Evolutionary conservation across 2,329 filamentous ascomycete species (phyloP).

Genomic region (Capronia coronata): DNA sequence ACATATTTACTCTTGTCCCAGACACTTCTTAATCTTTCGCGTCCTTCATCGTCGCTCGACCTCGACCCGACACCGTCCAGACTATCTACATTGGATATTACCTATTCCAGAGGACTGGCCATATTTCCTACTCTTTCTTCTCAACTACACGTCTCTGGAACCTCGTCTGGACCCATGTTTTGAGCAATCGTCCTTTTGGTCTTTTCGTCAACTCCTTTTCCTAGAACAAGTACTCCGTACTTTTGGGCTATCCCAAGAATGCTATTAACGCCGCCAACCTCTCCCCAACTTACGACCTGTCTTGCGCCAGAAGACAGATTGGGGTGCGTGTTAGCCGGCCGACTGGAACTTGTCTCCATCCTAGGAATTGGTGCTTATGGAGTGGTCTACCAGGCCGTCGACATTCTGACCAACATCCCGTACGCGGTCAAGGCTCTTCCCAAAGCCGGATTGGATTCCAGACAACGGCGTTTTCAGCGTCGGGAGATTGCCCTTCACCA

Average conservation of each 20-base stretch:
- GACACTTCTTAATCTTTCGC: slow-evolving; percentile 7
- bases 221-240: slow-evolving; percentile 28
- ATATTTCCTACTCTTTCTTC: slow-evolving; percentile 19
- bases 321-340: slow-evolving; percentile 74
- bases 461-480: slow-evolving; percentile 85
- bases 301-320: slow-evolving; percentile 74
- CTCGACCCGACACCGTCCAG: not conserved
- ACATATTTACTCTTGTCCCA: slow-evolving; percentile 7
- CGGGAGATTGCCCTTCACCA: slow-evolving; percentile 90
- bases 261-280: slow-evolving; percentile 43
- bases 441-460: slow-evolving; percentile 82
- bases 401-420: slow-evolving; percentile 69
- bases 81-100: slow-evolving; percentile 8
- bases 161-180: slow-evolving; percentile 29
- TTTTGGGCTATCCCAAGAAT: slow-evolving; percentile 41
- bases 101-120: slow-evolving; percentile 15
- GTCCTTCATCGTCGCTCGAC: slow-evolving; percentile 13
- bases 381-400: slow-evolving; percentile 85
- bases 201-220: slow-evolving; percentile 26
- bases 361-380: slow-evolving; percentile 93
- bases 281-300: slow-evolving; percentile 43
- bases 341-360: slow-evolving; percentile 75
- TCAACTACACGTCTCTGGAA: slow-evolving; percentile 18
- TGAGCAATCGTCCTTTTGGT: slow-evolving; percentile 26
- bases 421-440: slow-evolving; percentile 97